Evolutionary conservation across 176 grass and related monocot genomes (phyloP).

Genomic region (Puya raimondii): DNA sequence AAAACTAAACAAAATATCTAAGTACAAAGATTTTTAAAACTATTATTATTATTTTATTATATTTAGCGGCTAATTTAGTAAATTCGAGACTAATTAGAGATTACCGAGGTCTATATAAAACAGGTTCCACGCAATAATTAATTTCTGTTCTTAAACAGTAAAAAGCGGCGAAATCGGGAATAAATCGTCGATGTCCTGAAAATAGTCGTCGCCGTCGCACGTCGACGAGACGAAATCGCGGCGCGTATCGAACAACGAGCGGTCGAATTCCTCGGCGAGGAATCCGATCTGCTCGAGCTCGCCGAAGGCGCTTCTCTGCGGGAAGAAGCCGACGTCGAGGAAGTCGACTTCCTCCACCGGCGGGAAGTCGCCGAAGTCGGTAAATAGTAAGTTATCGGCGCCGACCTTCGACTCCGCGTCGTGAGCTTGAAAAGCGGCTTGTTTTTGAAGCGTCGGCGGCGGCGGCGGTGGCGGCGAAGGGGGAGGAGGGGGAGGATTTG

Average conservation of each 20-base stretch:
- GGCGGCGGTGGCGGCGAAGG: background rate
- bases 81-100: no score
- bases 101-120: no score
- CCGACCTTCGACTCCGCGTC: conserved; percentile 10
- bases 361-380: conserved; percentile 22
- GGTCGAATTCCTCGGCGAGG: conserved; percentile 7
- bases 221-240: background rate
- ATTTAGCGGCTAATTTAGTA: no score
- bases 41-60: no score
- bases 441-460: background rate
- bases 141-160: no score
- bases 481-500: conserved; percentile 13
- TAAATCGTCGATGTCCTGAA: conserved; percentile 66
- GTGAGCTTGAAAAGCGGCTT: background rate
- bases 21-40: no score
- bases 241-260: conserved; percentile 7
- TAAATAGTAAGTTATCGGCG: background rate
- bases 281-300: conserved; percentile 23
- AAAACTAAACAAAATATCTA: no score
- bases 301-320: conserved; percentile 20
- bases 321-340: conserved; percentile 35
- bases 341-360: conserved; percentile 42
- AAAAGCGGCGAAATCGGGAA: conserved; percentile 59
- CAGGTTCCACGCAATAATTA: no score
- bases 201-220: conserved; percentile 42